Conservation (phyloP, 2,329 filamentous ascomycete species). For the Fonsecaea erecta region DNA sequence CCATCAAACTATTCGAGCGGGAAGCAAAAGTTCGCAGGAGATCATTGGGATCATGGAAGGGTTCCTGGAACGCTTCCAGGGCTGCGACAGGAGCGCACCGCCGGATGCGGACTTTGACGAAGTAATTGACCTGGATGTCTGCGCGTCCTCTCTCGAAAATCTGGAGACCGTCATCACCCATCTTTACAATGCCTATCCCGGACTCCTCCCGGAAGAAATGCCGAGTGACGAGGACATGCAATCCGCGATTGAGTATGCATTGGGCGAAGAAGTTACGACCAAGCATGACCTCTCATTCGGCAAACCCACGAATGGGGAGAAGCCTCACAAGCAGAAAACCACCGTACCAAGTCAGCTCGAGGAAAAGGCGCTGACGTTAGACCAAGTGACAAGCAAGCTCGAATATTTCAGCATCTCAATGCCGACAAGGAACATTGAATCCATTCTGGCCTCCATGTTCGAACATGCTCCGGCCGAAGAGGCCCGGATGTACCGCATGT, state of each 20-base stretch:
- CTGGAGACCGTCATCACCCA: slow-evolving; percentile 76
- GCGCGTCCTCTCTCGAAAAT: slow-evolving; percentile 78
- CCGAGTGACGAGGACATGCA: slow-evolving; percentile 78
- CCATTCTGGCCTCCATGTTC: slow-evolving; percentile 73
- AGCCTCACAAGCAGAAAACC: slow-evolving; percentile 39
- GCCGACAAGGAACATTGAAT: slow-evolving; percentile 55
- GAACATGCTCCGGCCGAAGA: slow-evolving; percentile 57
- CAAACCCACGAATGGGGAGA: slow-evolving; percentile 53
- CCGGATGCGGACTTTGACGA: slow-evolving; percentile 84
- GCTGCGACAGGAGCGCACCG: slow-evolving; percentile 65
- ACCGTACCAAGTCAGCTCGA: slow-evolving; percentile 18
- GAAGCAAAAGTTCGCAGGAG: slow-evolving; percentile 71
- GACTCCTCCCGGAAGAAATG: slow-evolving; percentile 68
- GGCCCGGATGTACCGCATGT: slow-evolving; percentile 73
- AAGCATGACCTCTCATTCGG: slow-evolving; percentile 74
- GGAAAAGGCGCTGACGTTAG: slow-evolving; percentile 34
- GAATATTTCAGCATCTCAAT: slow-evolving; percentile 70
- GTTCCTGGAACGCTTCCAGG: slow-evolving; percentile 85
- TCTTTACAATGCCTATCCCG: slow-evolving; percentile 77
- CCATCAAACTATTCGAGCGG: slow-evolving; percentile 93
- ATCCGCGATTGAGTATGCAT: slow-evolving; percentile 73
- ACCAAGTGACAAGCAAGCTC: slow-evolving; percentile 48
- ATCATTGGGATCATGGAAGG: slow-evolving; percentile 93
- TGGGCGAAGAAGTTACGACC: slow-evolving; percentile 73
- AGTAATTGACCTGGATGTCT: slow-evolving; percentile 82